Evolutionary conservation across 1,284 basidiomycete species (phyloP).

Genomic region (Erythrobasidium hasegawianum): DNA sequence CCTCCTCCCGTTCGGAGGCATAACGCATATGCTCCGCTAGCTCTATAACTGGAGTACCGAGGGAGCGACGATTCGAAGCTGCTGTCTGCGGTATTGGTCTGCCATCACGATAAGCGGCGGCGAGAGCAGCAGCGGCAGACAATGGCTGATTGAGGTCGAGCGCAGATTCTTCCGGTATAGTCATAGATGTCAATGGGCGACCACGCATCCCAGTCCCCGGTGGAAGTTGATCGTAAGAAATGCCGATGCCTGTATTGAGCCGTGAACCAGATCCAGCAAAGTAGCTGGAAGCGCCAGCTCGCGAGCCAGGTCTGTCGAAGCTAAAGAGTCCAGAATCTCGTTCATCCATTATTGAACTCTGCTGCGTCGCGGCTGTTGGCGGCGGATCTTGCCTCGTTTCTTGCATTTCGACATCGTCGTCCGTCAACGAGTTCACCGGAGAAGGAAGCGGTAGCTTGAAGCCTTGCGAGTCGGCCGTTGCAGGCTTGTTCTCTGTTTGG

Average conservation of each 20-base stretch:
- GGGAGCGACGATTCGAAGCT: conserved; percentile 4
- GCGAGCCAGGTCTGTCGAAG: conserved; percentile 22
- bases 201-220: background rate
- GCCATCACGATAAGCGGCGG: conserved; percentile 32
- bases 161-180: conserved; percentile 24
- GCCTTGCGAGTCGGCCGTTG: conserved; percentile 15
- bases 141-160: background rate
- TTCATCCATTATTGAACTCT: background rate
- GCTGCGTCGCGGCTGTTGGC: conserved; percentile 11
- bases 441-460: conserved; percentile 31
- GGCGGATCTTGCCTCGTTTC: conserved; percentile 9
- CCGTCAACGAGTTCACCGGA: background rate
- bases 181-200: conserved; percentile 20
- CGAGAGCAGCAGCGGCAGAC: conserved; percentile 23
- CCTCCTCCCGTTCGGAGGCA: background rate
- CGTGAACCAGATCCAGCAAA: conserved; percentile 24
- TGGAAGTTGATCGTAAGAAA: background rate
- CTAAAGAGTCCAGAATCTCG: conserved; percentile 30
- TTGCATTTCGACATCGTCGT: background rate
- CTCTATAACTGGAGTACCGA: conserved; percentile 31
- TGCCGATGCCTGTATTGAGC: conserved; percentile 15
- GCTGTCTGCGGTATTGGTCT: background rate
- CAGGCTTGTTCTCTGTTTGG: background rate
- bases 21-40: conserved; percentile 26
- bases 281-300: conserved; percentile 25